Conservation (phyloP, 352 stramenopile genomes). For the Aphanomyces astaci region DNA sequence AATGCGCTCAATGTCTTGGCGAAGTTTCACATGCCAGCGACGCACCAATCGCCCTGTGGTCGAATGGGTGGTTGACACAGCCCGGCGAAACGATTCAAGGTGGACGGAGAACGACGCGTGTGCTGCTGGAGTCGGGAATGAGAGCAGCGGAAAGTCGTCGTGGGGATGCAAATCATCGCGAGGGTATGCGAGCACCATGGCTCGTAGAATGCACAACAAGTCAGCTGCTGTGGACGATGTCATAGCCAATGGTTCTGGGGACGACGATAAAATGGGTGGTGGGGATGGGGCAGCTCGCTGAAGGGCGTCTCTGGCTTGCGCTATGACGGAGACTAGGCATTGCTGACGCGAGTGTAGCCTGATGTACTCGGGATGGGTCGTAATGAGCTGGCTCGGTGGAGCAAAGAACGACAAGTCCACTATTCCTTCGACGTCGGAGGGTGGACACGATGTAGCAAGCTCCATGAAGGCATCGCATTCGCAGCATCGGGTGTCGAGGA, state of each 20-base stretch:
- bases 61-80: background rate
- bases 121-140: background rate
- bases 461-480: background rate
- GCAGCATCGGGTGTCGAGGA: background rate
- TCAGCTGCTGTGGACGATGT: too few relatives aligned
- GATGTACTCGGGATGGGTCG: background rate
- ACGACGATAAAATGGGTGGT: too few relatives aligned
- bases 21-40: slow-evolving; percentile 1
- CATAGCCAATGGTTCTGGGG: too few relatives aligned
- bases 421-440: background rate
- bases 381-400: background rate
- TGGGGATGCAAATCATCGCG: background rate
- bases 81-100: slow-evolving; percentile 8
- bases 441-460: background rate
- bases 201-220: background rate
- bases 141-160: background rate
- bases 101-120: background rate
- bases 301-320: background rate
- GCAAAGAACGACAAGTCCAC: background rate
- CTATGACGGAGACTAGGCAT: background rate
- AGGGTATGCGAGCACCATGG: background rate
- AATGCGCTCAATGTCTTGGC: background rate
- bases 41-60: slow-evolving; percentile 4
- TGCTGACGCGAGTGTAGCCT: background rate
- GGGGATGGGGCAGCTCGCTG: too few relatives aligned